Evolutionary conservation across 768 basidiomycete genomes (phyloP), one percentile per base, ranked within the genome.

Genomic region (Xanthoconium purpureum): DNA sequence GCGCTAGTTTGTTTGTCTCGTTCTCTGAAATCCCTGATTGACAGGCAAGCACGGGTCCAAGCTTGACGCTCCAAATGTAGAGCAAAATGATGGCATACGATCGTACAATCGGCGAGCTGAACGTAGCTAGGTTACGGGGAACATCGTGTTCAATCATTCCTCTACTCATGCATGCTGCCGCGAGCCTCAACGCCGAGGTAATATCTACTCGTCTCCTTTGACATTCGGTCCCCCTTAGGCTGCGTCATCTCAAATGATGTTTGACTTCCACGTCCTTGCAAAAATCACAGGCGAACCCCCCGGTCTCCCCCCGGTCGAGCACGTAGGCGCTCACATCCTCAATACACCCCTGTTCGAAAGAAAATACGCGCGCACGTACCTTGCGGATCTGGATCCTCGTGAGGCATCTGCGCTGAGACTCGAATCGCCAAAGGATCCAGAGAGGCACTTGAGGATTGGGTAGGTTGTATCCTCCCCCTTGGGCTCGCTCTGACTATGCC

Each of bases 1-100:
- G 9, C 49, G 38, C 47, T 14, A 12, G 14, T 40, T 43, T 39
- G 18, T 6, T 1, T 20, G 5, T 47, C 53, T 28, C 37, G 13
- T 8, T 18, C 40, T 56, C 57, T 64, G 38, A 69, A 12, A 28
- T 39, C 12, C 44, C 29, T 20, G 28, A 7, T 54, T 39, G 46
- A 12, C 57, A 80, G 75, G 68, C 78, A 43, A 75, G 75, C 52
- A 72, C 77, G 1, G 75, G 79, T 1, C 84, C 87, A 1, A 84
- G 79, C 56, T 73, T 87, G 20, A 84, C 80, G 15, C 70, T 90
- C 39, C 89, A 91, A 66, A 89, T 89, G 87, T 94, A 95, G 71
- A 85, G 81, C 72, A 91, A 91, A 73, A 94, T 98, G 94, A 92
- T 98, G 89, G 87, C 85, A 13, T 99, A 98, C 70, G 91, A 95